Base-by-base conservation (phyloP, 805 yeast genomes). In the Zygosaccharomyces kombuchaensis region DNA sequence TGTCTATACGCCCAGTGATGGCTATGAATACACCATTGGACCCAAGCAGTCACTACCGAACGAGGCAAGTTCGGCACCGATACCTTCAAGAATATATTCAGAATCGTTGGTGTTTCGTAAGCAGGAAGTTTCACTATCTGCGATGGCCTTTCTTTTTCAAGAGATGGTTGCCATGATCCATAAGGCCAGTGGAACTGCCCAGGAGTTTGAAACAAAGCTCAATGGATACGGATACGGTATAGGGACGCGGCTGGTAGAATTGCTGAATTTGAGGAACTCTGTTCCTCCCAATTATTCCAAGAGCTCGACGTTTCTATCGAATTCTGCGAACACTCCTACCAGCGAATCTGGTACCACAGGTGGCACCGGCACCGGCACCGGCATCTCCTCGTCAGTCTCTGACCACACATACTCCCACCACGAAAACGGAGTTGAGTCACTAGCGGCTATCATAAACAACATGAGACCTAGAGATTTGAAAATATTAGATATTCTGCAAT, bases 141-240 rank as follows among this genome's bases (percentile, higher is more conserved):
- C 89, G 4, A 73, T 87, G 57, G 78, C 88, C 25, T 83, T 80
- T 53, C 66, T 88, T 29, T 84, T 84, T 54, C 75, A 84, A 62
- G 93, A 86, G 57, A 75, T 84, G 47, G 80, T 88, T 19, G 77
- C 79, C 45, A 77, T 81, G 71, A 69, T 80, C 36, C 81, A 81
- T 53, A 71, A 70, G 47, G 70, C 77, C 40, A 76, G 87, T 23
- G 75, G 74, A 48, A 83, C 87, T 13, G 73, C 86, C 14, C 76
- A 75, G 40, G 90, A 87, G 52, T 67, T 82, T 42, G 86, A 80
- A 57, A 54, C 69, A 9, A 68, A 81, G 45, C 72, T 88, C 41
- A 82, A 80, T 55, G 78, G 78, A n/a, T 66, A 84, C 37, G 96
- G 96, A 2, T 82, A 82, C 57, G 78, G 77, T 43, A 76, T 89